Base-by-base conservation (phyloP, 1,139 yeast genomes). In the Pichia sp. region DNA sequence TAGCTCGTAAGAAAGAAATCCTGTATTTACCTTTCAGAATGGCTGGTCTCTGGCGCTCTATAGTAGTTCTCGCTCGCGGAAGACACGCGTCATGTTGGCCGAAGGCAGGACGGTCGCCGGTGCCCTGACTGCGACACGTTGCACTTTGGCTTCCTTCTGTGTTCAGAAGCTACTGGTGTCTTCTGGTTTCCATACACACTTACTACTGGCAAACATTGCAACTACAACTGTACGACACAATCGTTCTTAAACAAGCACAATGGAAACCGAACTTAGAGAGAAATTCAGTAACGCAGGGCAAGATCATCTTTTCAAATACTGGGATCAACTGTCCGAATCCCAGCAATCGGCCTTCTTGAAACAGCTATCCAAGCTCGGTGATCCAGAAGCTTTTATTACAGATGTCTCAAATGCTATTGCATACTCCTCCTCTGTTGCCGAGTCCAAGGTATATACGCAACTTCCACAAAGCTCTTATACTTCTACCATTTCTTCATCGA, bases 381-480 rank as follows among this genome's bases (percentile, higher is more conserved):
- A 72, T 41, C 78, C 79, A 1, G 38, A 49, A 5, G 45, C 45
- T 7, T 65, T 69, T 38, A 58, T 70, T 23, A 32, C 45, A 1
- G 69, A 75, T 7, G 83, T 75, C 12, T 47, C 62, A 37, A 51
- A 62, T 22, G 80, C 82, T 5, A 66, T 75, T 32, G 41, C 60
- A 34, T 65, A 60, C 46, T 52, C 58, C 15, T 34, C 50, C 2
- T 51, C 54, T 6, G 61, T 64, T 34, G 50, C 69, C 0, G 40
- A 56, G 25, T 47, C 63, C 0, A 63, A 63, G 41, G 51, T 55
- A n/a, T 68, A 69, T 44, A 62, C 68, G 24, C 78, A 75, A 39
- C 60, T 77, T 33, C 83, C 83, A 0, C 38, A 47, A 0, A 50
- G 63, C 2, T 73, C 72, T 27, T 43, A 35, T n/a, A 74, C 73